Percentiles rank a stretch among this genome's conserved stretches.
phyloP scores from a whole-genome alignment of 352 stramenopile genomes.

The Globisporangium megalacanthum region DNA sequence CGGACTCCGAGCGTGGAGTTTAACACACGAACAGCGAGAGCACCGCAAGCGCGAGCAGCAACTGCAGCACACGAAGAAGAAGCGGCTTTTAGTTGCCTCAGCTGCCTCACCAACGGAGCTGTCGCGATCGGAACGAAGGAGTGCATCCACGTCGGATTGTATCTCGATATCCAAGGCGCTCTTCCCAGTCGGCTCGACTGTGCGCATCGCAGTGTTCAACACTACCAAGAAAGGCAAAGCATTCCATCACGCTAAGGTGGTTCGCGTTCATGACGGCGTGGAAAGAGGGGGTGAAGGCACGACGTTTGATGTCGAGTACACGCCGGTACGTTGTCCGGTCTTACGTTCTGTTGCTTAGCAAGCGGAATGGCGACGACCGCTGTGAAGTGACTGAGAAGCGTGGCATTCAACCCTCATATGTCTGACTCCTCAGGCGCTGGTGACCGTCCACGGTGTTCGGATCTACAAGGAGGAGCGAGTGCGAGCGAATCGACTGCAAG shows the following conservation, averaged over 20 bases:
- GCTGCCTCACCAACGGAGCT: not conserved
- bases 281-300: slow-evolving; percentile 10
- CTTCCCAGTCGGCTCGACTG: slow-evolving; percentile 34
- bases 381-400: not conserved
- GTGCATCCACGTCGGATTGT: not conserved
- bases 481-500: slow-evolving; percentile 12
- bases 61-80: not conserved
- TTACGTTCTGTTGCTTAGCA: not conserved
- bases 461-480: slow-evolving; percentile 25
- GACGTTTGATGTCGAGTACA: slow-evolving; percentile 47
- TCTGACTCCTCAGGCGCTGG: slow-evolving; percentile 2
- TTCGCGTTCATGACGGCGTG: slow-evolving; percentile 21
- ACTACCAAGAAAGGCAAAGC: slow-evolving; percentile 4
- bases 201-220: slow-evolving; percentile 25
- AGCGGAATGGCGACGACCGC: not conserved
- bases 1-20: slow-evolving; percentile 52
- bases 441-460: slow-evolving; percentile 21
- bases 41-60: slow-evolving; percentile 2
- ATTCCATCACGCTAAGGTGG: slow-evolving; percentile 24
- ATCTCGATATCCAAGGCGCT: slow-evolving; percentile 31
- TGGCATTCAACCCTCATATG: not conserved
- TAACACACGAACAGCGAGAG: slow-evolving; percentile 33
- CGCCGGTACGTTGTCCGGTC: slow-evolving; percentile 16
- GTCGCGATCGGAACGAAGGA: not conserved
- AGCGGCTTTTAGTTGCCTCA: not conserved